These are phyloP conservation scores for Aspergillus nanangensis DNA, from an alignment of 495 filamentous ascomycete genomes.

Conservation along the genomic window DNA sequence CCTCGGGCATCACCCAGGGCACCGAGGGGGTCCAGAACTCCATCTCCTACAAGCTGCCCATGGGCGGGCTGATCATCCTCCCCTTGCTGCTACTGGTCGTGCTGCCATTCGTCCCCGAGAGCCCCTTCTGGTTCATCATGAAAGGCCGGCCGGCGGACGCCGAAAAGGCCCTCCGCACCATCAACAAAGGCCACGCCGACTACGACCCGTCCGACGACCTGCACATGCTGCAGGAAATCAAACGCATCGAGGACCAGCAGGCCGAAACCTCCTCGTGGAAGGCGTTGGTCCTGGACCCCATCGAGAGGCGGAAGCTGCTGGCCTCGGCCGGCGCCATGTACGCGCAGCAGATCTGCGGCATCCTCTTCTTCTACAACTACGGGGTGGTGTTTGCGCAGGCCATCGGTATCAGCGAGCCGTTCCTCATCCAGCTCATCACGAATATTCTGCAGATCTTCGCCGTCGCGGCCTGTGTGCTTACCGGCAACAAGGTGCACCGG, in stretches of 20 bases:
- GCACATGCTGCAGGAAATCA: constrained; percentile 12
- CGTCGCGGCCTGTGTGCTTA: constrained; percentile 23
- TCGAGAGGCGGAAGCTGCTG: constrained; percentile 33
- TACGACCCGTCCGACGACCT: constrained; percentile 28
- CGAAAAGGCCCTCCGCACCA: constrained; percentile 21
- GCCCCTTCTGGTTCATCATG: constrained; percentile 27
- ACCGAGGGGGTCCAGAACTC: constrained; percentile 20
- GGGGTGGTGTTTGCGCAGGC: constrained; percentile 34
- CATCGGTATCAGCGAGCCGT: constrained; percentile 28
- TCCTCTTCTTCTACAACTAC: constrained; percentile 34
- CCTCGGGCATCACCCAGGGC: constrained; percentile 26
- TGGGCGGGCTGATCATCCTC: constrained; percentile 28
- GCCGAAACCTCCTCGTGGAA: constrained; percentile 22
- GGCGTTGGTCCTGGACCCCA: constrained; percentile 22
- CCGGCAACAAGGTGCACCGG: constrained; percentile 27
- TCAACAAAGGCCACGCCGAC: constrained; percentile 19
- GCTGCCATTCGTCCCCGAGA: constrained; percentile 31
- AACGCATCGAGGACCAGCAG: constrained; percentile 16
- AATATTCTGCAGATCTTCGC: constrained; percentile 32
- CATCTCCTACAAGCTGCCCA: constrained; percentile 28
- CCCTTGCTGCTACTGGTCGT: constrained; percentile 23
- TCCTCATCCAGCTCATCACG: constrained; percentile 30
- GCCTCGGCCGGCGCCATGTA: constrained; percentile 29
- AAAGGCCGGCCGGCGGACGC: constrained; percentile 20
- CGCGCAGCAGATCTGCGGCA: constrained; percentile 36